Base-by-base conservation (phyloP, 805 yeast species). In the Saccharomycopsis sp. region DNA sequence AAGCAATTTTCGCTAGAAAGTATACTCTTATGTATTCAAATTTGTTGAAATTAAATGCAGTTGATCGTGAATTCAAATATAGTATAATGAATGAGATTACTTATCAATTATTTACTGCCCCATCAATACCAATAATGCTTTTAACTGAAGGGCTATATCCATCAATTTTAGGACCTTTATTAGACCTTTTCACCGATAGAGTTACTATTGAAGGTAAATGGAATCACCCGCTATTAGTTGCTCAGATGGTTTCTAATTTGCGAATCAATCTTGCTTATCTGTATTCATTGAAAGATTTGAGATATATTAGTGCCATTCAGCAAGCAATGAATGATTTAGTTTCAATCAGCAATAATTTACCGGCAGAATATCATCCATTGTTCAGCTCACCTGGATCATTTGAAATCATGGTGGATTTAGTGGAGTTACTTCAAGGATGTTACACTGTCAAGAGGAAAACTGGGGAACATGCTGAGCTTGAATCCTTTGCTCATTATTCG, bases 21-120 rank as follows among this genome's bases (percentile, higher is more conserved):
- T 46, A 36, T 36, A 17, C 36, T 4, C 26, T 27, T 2, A 4
- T 49, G 21, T 49, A 41, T 17, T 36, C 44, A 8, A 41, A 38
- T 20, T 44, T 28, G 40, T 34, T 8, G 13, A 22, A 20, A 14
- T 17, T 28, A 16, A 13, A 11, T 21, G 21, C 14, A 4, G 66
- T 77, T 51, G 99, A 93, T 56, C 71, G 96, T 48, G 97, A 93
- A 56, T 95, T 96, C 0, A 96, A 88, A 54, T 63, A 76, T 44
- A 85, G 90, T 9, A 71, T 85, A 3, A 70, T 89, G 66, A 72
- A 80, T 31, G 76, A 81, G 31, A 64, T 90, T 17, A 79, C 94
- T 0, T 79, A 90, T 0, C 98, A 93, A 62, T 64, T 93, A 19
- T 88, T 88, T 61, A 89, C 97, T 0, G 82, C 95, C 43, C 96